Base-by-base conservation (phyloP, 345 rosid species). In the Eucalyptus erythrocorys region DNA sequence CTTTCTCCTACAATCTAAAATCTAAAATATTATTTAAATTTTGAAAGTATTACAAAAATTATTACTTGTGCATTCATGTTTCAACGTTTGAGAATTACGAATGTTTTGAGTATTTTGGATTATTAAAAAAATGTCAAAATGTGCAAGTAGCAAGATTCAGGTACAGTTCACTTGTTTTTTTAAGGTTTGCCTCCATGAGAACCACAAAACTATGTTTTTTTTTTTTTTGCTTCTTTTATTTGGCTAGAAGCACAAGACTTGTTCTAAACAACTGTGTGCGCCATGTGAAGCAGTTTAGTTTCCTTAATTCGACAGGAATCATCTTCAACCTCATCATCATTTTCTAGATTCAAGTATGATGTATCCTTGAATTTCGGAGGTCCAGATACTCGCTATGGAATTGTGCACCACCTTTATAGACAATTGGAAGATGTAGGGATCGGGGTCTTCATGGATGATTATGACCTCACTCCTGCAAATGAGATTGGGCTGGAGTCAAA, bases 151-250 rank as follows among this genome's bases (percentile, higher is more conserved):
- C 26, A 53, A 53, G 59, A 53, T 21, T 8, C 59, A 53, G 10
- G 10, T 7, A 1, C 27, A 53, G 59, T 8, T 8, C 59, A 21
- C 27, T 21, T 21, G 11, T n/a, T 3, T 3, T 11, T 16, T 16
- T 51, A 6, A 19, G 27, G 27, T 53, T 53, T 10, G 59, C 59
- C 59, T 21, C 27, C 59, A 19, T 53, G 2, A 19, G 27, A 53
- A 21, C 59, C 59, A 53, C 59, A 53, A 53, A 21, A 53, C 27
- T 53, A 53, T 53, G 5, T 3, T 3, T 53, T 51, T 17, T 50
- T n/a, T n/a, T 49, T 45, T 45, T 45, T 45, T 45, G 11, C 87
- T 94, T 97, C 99, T 45, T 49, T 49, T 51, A 19, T 51, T 51
- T 51, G 55, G 55, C 55, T 51, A 51, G 55, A 51, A 51, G 9